phyloP scores from a whole-genome alignment of 805 yeast species.

The Candida coquimbonensis region DNA sequence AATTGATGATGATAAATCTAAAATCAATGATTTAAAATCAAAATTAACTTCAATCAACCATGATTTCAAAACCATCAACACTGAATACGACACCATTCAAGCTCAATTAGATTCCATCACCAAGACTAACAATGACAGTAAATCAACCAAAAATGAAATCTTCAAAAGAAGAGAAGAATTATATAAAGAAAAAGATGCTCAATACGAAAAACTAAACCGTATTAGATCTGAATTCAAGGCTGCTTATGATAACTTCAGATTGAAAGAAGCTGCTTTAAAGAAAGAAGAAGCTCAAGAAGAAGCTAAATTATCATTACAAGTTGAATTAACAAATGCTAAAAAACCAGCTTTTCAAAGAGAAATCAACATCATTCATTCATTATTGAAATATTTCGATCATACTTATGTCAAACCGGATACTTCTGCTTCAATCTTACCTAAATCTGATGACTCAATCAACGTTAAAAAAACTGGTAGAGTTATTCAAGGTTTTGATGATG shows the following conservation, averaged over 20 bases:
- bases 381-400: slow-evolving; percentile 74
- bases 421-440: not conserved
- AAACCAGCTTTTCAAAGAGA: slow-evolving; percentile 81
- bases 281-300: slow-evolving; percentile 55
- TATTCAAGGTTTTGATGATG: slow-evolving; percentile 47
- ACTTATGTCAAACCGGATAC: slow-evolving; percentile 53
- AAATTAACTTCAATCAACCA: slow-evolving; percentile 1
- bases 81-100: slow-evolving; percentile 61
- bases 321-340: slow-evolving; percentile 65
- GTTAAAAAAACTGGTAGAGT: slow-evolving; percentile 30
- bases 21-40: slow-evolving; percentile 64
- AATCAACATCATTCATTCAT: slow-evolving; percentile 65
- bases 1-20: slow-evolving; percentile 70
- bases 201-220: slow-evolving; percentile 59
- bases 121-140: slow-evolving; percentile 49
- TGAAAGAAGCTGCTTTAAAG: slow-evolving; percentile 54
- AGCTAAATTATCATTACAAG: slow-evolving; percentile 51
- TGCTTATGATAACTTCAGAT: slow-evolving; percentile 69
- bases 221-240: slow-evolving; percentile 70
- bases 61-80: slow-evolving; percentile 53
- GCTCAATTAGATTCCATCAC: slow-evolving; percentile 3
- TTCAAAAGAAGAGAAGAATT: slow-evolving; percentile 60
- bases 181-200: slow-evolving; percentile 59
- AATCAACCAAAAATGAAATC: slow-evolving; percentile 38
- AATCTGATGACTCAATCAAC: slow-evolving; percentile 21